phyloP scores from a whole-genome alignment of 225 moss, liverwort and hornwort species.

The Polytrichum commune region DNA sequence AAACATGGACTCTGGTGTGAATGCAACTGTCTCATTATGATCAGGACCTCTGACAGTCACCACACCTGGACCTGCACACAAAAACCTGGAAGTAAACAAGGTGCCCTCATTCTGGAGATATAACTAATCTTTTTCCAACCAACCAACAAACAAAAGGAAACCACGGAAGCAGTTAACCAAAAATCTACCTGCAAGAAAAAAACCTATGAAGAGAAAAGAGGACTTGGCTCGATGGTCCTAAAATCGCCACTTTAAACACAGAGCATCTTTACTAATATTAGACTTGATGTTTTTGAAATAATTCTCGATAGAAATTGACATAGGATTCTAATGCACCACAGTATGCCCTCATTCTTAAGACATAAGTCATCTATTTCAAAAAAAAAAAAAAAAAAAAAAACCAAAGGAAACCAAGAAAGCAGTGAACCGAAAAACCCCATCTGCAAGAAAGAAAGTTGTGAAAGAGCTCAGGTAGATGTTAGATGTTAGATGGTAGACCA shows the following conservation, averaged over 20 bases:
- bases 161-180: background rate
- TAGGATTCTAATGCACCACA: too few relatives aligned
- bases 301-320: too few relatives aligned
- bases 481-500: too few relatives aligned
- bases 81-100: background rate
- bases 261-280: too few relatives aligned
- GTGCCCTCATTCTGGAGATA: background rate
- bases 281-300: too few relatives aligned
- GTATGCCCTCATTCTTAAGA: background rate
- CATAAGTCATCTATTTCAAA: background rate
- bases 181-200: background rate
- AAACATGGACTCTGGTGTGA: slow-evolving; percentile 37
- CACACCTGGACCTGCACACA: slow-evolving; percentile 37
- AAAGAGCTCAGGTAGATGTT: background rate
- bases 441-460: background rate
- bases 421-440: background rate
- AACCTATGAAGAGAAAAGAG: background rate
- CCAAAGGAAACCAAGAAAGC: background rate
- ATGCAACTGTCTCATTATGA: slow-evolving; percentile 18
- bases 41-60: slow-evolving; percentile 37
- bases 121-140: background rate
- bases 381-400: background rate
- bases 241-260: too few relatives aligned
- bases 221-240: too few relatives aligned
- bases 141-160: background rate